Percentiles rank a stretch among this genome's conserved stretches.
phyloP scores from a whole-genome alignment of 2,329 filamentous ascomycete species.

The Bipolaris bicolor region DNA sequence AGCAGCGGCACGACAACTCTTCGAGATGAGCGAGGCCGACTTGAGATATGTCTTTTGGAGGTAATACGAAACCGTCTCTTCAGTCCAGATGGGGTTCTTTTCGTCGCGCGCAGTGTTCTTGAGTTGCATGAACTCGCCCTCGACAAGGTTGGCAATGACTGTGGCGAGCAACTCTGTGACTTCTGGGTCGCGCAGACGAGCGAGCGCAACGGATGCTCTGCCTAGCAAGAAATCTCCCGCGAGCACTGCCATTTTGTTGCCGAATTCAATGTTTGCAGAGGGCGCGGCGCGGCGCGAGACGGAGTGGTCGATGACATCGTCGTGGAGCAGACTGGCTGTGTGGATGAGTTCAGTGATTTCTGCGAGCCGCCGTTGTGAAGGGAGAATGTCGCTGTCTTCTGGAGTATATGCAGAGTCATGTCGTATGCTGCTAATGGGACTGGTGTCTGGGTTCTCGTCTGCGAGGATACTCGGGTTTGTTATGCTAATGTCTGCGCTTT shows the following conservation, averaged over 20 bases:
- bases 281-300: conserved; percentile 80
- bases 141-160: conserved; percentile 95
- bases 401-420: conserved; percentile 53
- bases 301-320: conserved; percentile 97
- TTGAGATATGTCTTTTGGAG: conserved; percentile 98
- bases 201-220: conserved; percentile 89
- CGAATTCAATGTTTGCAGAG: conserved; percentile 92
- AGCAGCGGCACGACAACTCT: conserved; percentile 89
- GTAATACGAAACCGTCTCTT: conserved; percentile 91
- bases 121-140: conserved; percentile 99
- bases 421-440: conserved; percentile 60
- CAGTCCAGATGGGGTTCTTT: conserved; percentile 80
- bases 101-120: conserved; percentile 95
- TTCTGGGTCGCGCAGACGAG: conserved; percentile 87
- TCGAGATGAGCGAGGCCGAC: conserved; percentile 92
- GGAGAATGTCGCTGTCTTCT: conserved; percentile 74
- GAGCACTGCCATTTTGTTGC: conserved; percentile 98
- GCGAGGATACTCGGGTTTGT: conserved; percentile 68
- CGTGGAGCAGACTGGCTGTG: conserved; percentile 92
- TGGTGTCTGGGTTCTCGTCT: conserved; percentile 72
- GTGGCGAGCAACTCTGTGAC: conserved; percentile 94
- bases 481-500: conserved; percentile 64
- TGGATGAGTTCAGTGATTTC: conserved; percentile 98
- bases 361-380: conserved; percentile 88
- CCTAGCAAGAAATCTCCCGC: conserved; percentile 97